phyloP scores from a whole-genome alignment of 1,284 basidiomycete genomes.

The Ustilago trichophora region DNA sequence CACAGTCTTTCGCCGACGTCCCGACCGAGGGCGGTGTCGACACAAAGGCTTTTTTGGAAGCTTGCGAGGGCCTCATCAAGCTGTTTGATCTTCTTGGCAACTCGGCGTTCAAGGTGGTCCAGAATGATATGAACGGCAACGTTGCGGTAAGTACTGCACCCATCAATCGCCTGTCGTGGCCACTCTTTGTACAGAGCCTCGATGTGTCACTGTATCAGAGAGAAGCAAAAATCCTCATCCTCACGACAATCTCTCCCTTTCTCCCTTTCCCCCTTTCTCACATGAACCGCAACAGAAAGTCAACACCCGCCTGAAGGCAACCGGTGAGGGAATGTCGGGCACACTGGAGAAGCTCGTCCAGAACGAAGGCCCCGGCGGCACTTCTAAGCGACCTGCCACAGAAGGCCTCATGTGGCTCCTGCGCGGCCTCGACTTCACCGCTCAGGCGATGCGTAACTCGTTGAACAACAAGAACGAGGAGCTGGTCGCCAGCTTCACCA shows the following conservation, averaged over 20 bases:
- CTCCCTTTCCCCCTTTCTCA: no score
- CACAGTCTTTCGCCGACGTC: conserved; percentile 74
- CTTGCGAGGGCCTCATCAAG: conserved; percentile 85
- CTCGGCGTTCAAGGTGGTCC: conserved; percentile 83
- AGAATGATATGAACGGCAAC: conserved; percentile 89
- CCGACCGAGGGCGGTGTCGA: conserved; percentile 88
- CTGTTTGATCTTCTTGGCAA: conserved; percentile 95
- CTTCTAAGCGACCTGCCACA: conserved; percentile 87
- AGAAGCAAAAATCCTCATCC: no score
- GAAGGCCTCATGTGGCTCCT: conserved; percentile 93
- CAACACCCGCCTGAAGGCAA: conserved; percentile 76
- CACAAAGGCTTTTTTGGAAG: conserved; percentile 87
- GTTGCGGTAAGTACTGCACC: conserved; percentile 70
- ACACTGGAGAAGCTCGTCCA: conserved; percentile 87
- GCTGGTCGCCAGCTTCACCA: conserved; percentile 79
- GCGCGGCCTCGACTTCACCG: conserved; percentile 89
- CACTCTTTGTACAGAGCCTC: no score
- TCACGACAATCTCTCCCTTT: no score
- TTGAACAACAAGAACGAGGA: conserved; percentile 78
- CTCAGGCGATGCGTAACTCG: conserved; percentile 79
- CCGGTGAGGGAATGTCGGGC: conserved; percentile 72
- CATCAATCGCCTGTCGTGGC: background rate
- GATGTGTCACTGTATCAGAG: no score
- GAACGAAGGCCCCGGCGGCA: conserved; percentile 77
- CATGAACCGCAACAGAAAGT: conserved; percentile 69